phyloP scores from a whole-genome alignment of 1,284 basidiomycete genomes.

The Trametes polyzona region DNA sequence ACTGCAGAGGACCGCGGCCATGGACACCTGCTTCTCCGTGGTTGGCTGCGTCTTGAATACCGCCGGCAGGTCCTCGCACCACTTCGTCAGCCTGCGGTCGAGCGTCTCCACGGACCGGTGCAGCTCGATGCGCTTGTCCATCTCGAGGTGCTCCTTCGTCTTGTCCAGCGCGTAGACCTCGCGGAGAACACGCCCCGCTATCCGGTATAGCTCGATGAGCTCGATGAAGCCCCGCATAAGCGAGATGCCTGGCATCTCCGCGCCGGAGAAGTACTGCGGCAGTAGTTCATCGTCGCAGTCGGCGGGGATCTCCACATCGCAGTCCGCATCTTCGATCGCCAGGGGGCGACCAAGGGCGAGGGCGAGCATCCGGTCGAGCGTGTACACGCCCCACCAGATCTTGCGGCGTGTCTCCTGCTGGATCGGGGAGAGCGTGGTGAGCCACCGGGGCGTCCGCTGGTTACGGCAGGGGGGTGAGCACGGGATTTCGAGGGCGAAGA shows the following conservation, averaged over 20 bases:
- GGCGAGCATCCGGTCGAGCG: conserved; percentile 87
- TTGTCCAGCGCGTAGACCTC: conserved; percentile 80
- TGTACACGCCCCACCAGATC: conserved; percentile 92
- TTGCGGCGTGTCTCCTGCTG: conserved; percentile 88
- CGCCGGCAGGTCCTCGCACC: conserved; percentile 78
- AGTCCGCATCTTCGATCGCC: conserved; percentile 79
- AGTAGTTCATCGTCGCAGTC: conserved; percentile 82
- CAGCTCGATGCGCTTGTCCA: conserved; percentile 72
- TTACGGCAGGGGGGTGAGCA: conserved; percentile 26
- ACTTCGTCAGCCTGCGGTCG: conserved; percentile 75
- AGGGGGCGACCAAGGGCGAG: conserved; percentile 83
- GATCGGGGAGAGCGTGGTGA: conserved; percentile 61
- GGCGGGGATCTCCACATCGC: conserved; percentile 80
- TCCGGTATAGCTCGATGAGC: conserved; percentile 78
- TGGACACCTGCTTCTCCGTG: conserved; percentile 79
- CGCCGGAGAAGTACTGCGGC: conserved; percentile 70
- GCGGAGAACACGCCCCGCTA: conserved; percentile 80
- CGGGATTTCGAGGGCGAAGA: conserved; percentile 5
- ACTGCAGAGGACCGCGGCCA: conserved; percentile 87
- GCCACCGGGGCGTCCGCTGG: conserved; percentile 80
- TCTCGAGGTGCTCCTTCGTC: conserved; percentile 73
- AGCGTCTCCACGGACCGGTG: conserved; percentile 77
- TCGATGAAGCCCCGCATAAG: conserved; percentile 83
- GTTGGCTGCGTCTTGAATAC: conserved; percentile 73
- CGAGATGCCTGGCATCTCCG: conserved; percentile 58